Conservation (phyloP, 768 basidiomycete species). For the Pholiota molesta region DNA sequence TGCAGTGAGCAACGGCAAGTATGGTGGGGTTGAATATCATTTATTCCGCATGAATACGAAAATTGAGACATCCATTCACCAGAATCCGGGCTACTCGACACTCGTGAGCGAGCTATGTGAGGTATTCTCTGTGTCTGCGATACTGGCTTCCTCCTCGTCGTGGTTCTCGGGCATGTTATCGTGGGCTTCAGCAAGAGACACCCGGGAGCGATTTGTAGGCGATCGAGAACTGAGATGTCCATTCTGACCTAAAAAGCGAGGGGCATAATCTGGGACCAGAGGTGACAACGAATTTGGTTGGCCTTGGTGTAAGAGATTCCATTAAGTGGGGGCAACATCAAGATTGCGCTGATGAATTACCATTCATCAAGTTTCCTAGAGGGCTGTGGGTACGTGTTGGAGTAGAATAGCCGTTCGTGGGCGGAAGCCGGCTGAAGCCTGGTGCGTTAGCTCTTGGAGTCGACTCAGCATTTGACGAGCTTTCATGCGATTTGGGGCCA, state of each 20-base stretch:
- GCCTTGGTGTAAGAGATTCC: constrained; percentile 2
- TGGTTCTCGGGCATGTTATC: neutral
- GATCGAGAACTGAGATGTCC: neutral
- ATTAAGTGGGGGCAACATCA: constrained; percentile 10
- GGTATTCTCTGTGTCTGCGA: neutral
- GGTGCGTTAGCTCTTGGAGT: neutral
- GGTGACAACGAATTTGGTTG: neutral
- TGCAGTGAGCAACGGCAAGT: neutral
- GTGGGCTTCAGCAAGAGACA: neutral
- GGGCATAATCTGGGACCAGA: neutral
- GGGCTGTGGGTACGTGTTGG: constrained; percentile 32
- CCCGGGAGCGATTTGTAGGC: neutral
- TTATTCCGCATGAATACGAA: constrained; percentile 7
- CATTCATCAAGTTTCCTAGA: constrained; percentile 46
- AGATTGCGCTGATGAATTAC: constrained; percentile 43
- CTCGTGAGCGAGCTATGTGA: constrained; percentile 1
- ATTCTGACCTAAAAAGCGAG: neutral
- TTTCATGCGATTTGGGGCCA: neutral
- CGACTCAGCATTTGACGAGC: constrained; percentile 1
- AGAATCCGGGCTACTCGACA: neutral
- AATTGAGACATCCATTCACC: neutral
- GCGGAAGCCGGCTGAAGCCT: neutral
- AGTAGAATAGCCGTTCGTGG: constrained; percentile 26
- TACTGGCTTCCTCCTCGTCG: neutral
- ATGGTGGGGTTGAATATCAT: neutral